Base-by-base conservation (phyloP, 768 basidiomycete species). In the Naganishia kalamii region DNA sequence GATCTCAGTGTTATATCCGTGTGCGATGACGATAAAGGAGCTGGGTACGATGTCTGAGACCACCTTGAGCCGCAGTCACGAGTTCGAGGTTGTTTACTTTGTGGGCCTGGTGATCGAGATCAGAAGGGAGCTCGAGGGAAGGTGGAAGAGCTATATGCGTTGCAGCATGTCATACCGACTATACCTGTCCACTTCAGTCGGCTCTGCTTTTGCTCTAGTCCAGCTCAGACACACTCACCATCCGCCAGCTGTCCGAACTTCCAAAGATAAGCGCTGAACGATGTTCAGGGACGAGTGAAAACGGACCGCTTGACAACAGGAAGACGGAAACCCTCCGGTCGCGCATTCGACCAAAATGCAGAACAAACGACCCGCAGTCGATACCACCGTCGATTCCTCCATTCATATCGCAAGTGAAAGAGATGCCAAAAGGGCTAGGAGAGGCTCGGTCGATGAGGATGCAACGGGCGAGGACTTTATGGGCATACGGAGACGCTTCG, bases 401-500 rank as follows among this genome's bases (percentile, higher is more conserved):
- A 15, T 21, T 12, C 21, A 13, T 13, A 2, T 4, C 27, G 1
- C 4, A 11, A 40, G 23, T 23, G 35, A 33, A 7, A 40, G 54
- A 25, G 40, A 12, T 8, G 23, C 27, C 19, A 57, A 57, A 15
- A 57, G 54, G 30, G 54, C 35, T 4, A 57, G 25, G 17, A 7
- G 23, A 10, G 21, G 23, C 12, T 29, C 35, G n/a, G 12, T 13
- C 2, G 35, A 17, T 13, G 23, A 41, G 13, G 32, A 23, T 6
- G 37, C 11, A 6, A 8, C 37, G 40, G 23, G 3, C 15, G 54
- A 13, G 21, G 29, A 23, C 21, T 40, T 27, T 23, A n/a, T 5
- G 19, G 54, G 54, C 23, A 57, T 57, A 25, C 54, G 37, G n/a
- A 57, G 54, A 57, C 54, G 27, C 23, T 57, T 57, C 21, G 33